phyloP scores from a whole-genome alignment of 176 grass and related monocot genomes.

The Typha latifolia region DNA sequence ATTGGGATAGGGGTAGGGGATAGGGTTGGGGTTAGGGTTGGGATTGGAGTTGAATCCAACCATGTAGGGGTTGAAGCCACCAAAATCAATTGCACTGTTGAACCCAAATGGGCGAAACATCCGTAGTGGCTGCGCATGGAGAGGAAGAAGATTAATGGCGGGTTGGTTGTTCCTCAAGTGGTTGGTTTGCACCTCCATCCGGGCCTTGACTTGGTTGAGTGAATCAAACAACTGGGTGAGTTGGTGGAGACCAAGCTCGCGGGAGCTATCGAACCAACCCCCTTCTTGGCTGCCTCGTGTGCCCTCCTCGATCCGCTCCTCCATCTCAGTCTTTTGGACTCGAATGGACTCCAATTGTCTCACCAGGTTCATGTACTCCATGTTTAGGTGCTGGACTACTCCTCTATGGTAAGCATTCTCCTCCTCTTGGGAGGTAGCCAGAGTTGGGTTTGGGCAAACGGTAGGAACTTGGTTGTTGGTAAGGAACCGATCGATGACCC shows the following conservation, averaged over 20 bases:
- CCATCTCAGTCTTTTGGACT: background rate
- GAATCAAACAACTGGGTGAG: background rate
- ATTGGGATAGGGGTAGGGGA: background rate
- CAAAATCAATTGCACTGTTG: too few species aligned
- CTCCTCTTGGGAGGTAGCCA: background rate
- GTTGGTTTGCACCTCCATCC: background rate
- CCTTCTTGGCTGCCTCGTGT: background rate
- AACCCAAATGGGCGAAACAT: background rate
- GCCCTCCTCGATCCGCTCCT: background rate
- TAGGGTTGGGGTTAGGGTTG: too few species aligned
- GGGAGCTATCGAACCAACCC: background rate
- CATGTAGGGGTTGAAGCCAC: too few species aligned
- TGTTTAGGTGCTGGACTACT: background rate
- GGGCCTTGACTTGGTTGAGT: background rate
- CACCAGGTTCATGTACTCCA: background rate
- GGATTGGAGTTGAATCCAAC: too few species aligned
- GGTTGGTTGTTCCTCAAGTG: background rate
- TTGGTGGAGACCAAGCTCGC: background rate
- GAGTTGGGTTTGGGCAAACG: background rate
- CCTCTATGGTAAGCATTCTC: background rate
- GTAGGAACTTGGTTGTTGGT: background rate
- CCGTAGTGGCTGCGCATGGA: background rate
- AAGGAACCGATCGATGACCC: background rate
- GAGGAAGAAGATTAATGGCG: background rate
- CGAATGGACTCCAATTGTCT: background rate